These are phyloP conservation scores for Teratosphaeria destructans DNA, from an alignment of 2,329 filamentous ascomycete genomes.

Conservation along the genomic window DNA sequence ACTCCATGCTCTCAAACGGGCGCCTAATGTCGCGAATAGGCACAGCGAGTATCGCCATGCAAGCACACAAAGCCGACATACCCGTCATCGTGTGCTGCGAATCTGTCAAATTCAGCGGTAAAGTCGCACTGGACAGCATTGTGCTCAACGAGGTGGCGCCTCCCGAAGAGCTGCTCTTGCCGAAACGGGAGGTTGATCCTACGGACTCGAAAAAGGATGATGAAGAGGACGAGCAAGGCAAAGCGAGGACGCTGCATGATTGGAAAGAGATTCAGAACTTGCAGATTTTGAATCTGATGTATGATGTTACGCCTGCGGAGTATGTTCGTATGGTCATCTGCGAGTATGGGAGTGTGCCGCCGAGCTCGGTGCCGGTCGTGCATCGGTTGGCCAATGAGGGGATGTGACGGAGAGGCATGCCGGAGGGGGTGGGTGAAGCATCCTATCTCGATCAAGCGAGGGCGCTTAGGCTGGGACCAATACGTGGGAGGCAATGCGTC, in stretches of 20 bases:
- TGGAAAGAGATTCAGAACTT: conserved; percentile 51
- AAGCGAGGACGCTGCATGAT: conserved; percentile 31
- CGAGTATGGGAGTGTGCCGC: conserved; percentile 77
- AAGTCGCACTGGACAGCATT: conserved; percentile 82
- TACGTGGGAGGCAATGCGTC: too few relatives aligned
- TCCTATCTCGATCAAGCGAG: neutral
- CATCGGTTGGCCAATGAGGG: conserved; percentile 40
- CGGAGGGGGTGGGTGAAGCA: neutral
- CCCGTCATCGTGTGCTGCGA: conserved; percentile 87
- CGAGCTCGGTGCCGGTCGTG: conserved; percentile 71
- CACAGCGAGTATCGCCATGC: conserved; percentile 76
- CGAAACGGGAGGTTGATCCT: neutral
- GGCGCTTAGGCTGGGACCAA: neutral
- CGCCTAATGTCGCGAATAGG: conserved; percentile 79
- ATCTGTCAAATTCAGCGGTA: conserved; percentile 87
- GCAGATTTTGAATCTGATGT: conserved; percentile 65
- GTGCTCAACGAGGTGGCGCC: conserved; percentile 88
- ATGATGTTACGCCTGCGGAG: conserved; percentile 81
- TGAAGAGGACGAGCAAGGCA: conserved; percentile 17
- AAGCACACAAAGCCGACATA: conserved; percentile 63
- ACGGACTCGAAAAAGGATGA: conserved; percentile 12
- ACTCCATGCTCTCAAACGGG: conserved; percentile 93
- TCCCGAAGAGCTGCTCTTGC: conserved; percentile 49
- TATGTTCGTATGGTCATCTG: conserved; percentile 84
- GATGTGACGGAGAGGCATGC: conserved; percentile 5